These are phyloP conservation scores for Pleurotus eryngii DNA, from an alignment of 768 basidiomycete genomes.

Conservation along the genomic window DNA sequence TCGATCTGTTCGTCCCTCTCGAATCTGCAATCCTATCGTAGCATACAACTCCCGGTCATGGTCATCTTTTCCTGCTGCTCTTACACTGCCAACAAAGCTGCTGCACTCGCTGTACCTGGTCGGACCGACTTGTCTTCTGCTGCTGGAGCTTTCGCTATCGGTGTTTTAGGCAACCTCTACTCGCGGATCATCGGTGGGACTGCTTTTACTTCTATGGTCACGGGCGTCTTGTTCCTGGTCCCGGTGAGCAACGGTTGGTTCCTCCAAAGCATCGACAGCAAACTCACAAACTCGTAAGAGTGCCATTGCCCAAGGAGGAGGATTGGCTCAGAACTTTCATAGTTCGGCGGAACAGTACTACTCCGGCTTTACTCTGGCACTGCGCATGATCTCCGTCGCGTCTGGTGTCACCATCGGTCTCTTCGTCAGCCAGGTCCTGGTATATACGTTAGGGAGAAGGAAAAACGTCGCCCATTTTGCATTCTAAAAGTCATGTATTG, in stretches of 20 bases:
- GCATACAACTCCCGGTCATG: conserved; percentile 74
- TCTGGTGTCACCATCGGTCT: conserved; percentile 84
- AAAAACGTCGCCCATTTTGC: conserved; percentile 76
- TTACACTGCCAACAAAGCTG: conserved; percentile 66
- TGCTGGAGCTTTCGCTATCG: conserved; percentile 74
- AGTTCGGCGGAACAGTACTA: conserved; percentile 69
- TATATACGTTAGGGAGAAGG: conserved; percentile 71
- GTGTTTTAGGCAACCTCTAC: conserved; percentile 79
- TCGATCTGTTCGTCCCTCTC: conserved; percentile 70
- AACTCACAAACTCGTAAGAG: conserved; percentile 39
- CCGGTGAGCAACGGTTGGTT: conserved; percentile 51
- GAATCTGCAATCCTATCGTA: conserved; percentile 71
- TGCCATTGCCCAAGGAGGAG: conserved; percentile 73
- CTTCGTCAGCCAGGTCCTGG: conserved; percentile 75
- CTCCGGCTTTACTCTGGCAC: conserved; percentile 72
- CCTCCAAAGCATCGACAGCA: neutral
- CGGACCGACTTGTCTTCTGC: conserved; percentile 75
- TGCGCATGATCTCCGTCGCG: conserved; percentile 82
- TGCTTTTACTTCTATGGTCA: conserved; percentile 90
- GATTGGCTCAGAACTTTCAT: conserved; percentile 57
- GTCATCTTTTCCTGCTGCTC: conserved; percentile 73
- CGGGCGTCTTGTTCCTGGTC: conserved; percentile 87
- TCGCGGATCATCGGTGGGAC: conserved; percentile 74
- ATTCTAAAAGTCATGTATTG: conserved; percentile 39
- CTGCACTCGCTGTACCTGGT: conserved; percentile 58